Conservation (phyloP, 2,329 filamentous ascomycete species). For the Penicillium paneum region DNA sequence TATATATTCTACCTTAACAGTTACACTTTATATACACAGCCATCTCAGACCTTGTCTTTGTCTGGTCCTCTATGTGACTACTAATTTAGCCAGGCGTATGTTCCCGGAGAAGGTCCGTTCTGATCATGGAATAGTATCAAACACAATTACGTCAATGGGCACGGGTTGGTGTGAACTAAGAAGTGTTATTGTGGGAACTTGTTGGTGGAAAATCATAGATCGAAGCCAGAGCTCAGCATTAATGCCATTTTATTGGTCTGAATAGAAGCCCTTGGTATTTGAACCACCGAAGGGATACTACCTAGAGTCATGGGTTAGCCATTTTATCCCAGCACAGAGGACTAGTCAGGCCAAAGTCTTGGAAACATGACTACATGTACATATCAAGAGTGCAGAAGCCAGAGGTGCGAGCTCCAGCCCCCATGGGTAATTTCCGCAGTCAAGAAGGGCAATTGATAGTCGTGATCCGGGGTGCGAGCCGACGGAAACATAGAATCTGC, state of each 20-base stretch:
- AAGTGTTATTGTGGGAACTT: not conserved
- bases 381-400: not conserved
- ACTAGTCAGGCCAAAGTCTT: not conserved
- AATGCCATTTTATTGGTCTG: not conserved
- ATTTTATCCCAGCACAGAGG: not conserved
- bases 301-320: not conserved
- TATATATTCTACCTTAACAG: not conserved
- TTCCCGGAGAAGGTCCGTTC: slow-evolving; percentile 9
- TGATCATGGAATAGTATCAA: slow-evolving; percentile 15
- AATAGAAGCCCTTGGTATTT: not conserved
- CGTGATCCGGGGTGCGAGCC: slow-evolving; percentile 22
- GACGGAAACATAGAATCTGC: not conserved
- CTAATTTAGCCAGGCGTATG: not conserved
- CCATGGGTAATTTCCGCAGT: slow-evolving; percentile 6
- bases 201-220: not conserved
- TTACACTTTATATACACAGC: not conserved
- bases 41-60: not conserved
- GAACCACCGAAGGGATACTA: not conserved
- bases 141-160: slow-evolving; percentile 1
- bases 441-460: not conserved
- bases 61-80: not conserved
- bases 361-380: not conserved
- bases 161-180: not conserved
- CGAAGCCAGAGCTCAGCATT: not conserved
- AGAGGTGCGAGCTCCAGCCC: not conserved